Conservation (phyloP, 768 basidiomycete species). For the Cystofilobasidium macerans region DNA sequence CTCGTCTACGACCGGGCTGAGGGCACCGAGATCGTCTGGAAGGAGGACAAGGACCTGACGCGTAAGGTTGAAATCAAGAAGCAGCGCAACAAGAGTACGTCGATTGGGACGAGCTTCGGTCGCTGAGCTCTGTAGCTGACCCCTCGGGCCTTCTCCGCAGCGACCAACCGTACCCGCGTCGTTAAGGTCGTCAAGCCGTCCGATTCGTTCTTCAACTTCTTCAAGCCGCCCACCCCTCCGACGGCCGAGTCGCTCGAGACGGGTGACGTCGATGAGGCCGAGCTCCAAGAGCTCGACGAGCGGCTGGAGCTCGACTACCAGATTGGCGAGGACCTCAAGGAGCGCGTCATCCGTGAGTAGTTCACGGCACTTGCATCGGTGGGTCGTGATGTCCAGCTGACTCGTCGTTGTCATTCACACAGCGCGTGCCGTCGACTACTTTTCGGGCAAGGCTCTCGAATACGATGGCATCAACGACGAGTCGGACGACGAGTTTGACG, state of each 20-base stretch:
- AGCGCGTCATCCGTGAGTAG: slow-evolving; percentile 53
- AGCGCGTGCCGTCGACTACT: slow-evolving; percentile 84
- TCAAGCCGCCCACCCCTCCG: slow-evolving; percentile 67
- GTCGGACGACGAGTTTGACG: slow-evolving; percentile 49
- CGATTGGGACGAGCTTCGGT: no score
- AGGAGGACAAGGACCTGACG: slow-evolving; percentile 94
- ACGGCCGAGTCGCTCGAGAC: slow-evolving; percentile 55
- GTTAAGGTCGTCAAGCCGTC: slow-evolving; percentile 69
- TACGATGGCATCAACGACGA: slow-evolving; percentile 46
- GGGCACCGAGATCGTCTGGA: slow-evolving; percentile 89
- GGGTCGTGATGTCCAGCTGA: no score
- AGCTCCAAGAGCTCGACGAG: slow-evolving; percentile 68
- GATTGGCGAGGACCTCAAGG: slow-evolving; percentile 95
- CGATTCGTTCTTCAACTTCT: slow-evolving; percentile 99
- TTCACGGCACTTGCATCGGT: not conserved
- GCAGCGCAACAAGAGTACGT: slow-evolving; percentile 93
- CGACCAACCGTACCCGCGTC: slow-evolving; percentile 44
- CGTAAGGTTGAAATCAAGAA: slow-evolving; percentile 92
- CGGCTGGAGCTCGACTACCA: slow-evolving; percentile 95
- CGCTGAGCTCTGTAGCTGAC: no score
- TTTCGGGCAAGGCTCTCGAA: slow-evolving; percentile 87
- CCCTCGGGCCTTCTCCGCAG: no score
- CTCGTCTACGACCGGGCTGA: slow-evolving; percentile 91
- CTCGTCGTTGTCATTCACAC: no score
- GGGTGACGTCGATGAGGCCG: slow-evolving; percentile 58